phyloP scores from a whole-genome alignment of 225 moss, liverwort and hornwort genomes.

The Straminergon stramineum region DNA sequence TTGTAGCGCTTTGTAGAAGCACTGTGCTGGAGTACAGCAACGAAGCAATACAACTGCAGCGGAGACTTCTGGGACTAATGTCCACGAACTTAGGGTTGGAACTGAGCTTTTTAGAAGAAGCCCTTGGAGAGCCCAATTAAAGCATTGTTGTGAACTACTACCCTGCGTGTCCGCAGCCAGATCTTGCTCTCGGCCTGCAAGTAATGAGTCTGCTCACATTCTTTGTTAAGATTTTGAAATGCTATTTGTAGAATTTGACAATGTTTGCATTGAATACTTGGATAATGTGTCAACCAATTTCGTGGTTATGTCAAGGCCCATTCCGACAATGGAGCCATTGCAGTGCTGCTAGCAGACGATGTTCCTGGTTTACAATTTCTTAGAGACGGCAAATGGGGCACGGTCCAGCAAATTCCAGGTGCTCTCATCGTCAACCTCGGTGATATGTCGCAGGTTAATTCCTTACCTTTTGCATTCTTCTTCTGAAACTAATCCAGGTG shows the following conservation, averaged over 20 bases:
- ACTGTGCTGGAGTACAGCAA: background rate
- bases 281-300: background rate
- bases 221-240: background rate
- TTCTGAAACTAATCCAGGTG: background rate
- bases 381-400: slow-evolving; percentile 35
- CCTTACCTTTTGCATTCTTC: background rate
- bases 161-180: slow-evolving; percentile 29
- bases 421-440: slow-evolving; percentile 28
- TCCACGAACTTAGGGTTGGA: slow-evolving; percentile 6
- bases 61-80: background rate
- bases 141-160: background rate
- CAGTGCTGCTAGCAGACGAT: slow-evolving; percentile 59
- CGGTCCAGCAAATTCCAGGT: slow-evolving; percentile 19
- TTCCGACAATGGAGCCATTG: slow-evolving; percentile 59
- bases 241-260: background rate
- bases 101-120: background rate
- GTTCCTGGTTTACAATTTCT: slow-evolving; percentile 46
- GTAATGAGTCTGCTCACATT: background rate
- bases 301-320: slow-evolving; percentile 24
- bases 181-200: slow-evolving; percentile 43
- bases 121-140: background rate
- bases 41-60: background rate
- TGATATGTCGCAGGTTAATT: slow-evolving; percentile 35
- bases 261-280: background rate
- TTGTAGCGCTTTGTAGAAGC: background rate